Base-by-base conservation (phyloP, 2,329 filamentous ascomycete genomes). In the Cladophialophora bantiana region DNA sequence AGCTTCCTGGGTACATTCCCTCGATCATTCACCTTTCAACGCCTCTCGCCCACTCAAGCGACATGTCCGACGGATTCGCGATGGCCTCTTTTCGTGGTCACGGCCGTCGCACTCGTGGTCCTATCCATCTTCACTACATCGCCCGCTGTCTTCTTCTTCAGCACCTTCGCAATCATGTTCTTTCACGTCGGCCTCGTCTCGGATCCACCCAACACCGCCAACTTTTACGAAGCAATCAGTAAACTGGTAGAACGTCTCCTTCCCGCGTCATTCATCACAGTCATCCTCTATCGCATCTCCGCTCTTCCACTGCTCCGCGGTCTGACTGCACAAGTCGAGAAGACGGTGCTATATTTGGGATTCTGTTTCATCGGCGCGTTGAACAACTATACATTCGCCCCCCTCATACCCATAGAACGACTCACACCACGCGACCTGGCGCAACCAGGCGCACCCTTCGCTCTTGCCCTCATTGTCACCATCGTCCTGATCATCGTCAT, bases 341-440 rank as follows among this genome's bases (percentile, higher is more conserved):
- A 96, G 83, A 92, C 93, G 0, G 79, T 98, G 2, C 83, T 98
- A 34, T 98, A 93, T 90, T 83, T 99, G 0, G 94, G 94, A 0
- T 90, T 89, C 7, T 93, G 91, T 75, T 99, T 96, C 90, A 88
- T 97, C 45, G 95, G 94, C 15, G 90, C 92, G 1, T 80, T 99
- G 71, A 94, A 94, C 75, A 98, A 98, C 79, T 96, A 97, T 79
- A 98, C 95, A 0, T 92, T 99, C 74, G 91, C 93, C 73, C 76
- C 77, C 9, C 90, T 92, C 79, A 97, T 99, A 68, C 95, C 95
- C 0, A 95, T 99, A 71, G 88, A 93, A 77, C 90, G 95, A 2
- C 84, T 99, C n/a, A 98, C 92, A 7, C 88, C 90, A 0, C 93
- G 96, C 76, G 95, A 99, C 75, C 87, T 99, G 52, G 90, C 93